phyloP scores from a whole-genome alignment of 148 eudicot genomes.

The Polygonum maritimum region DNA sequence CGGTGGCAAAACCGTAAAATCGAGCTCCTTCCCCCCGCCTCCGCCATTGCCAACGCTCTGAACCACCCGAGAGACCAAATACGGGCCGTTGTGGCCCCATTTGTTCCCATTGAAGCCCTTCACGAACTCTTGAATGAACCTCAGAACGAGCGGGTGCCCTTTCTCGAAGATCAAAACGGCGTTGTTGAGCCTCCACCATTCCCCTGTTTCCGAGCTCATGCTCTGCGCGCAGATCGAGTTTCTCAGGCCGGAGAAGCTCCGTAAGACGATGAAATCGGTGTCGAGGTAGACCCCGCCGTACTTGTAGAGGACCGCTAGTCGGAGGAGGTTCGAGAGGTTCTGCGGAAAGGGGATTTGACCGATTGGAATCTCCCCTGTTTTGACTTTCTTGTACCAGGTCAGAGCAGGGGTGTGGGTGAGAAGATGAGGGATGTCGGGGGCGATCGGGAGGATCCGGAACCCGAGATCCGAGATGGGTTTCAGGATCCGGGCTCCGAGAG shows the following conservation, averaged over 20 bases:
- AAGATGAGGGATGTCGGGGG: constrained; percentile 36
- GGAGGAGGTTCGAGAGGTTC: constrained; percentile 52
- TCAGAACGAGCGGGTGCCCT: constrained; percentile 40
- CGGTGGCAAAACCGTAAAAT: constrained; percentile 44
- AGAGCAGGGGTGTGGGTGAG: constrained; percentile 49
- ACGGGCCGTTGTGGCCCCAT: constrained; percentile 85
- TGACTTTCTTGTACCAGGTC: constrained; percentile 41
- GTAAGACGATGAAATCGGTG: constrained; percentile 46
- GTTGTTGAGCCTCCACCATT: constrained; percentile 55
- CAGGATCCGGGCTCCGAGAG: constrained; percentile 22
- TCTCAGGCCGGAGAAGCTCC: constrained; percentile 34
- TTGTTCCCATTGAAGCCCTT: constrained; percentile 43
- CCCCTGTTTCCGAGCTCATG: constrained; percentile 13
- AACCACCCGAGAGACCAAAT: constrained; percentile 54
- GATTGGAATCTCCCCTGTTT: constrained; percentile 37
- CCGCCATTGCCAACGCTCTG: constrained; percentile 2
- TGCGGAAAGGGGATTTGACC: constrained; percentile 60
- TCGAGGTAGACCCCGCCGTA: constrained; percentile 76
- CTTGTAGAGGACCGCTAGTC: constrained; percentile 59
- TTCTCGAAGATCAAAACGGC: constrained; percentile 67
- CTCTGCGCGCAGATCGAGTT: constrained; percentile 64
- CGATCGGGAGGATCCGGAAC: constrained; percentile 21
- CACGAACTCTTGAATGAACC: constrained; percentile 61
- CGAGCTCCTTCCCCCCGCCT: background rate
- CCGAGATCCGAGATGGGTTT: constrained; percentile 33